Evolutionary conservation across 306 rosid species (phyloP), one percentile per base, ranked within the genome.

Genomic region (Oxytropis ochrocephala): DNA sequence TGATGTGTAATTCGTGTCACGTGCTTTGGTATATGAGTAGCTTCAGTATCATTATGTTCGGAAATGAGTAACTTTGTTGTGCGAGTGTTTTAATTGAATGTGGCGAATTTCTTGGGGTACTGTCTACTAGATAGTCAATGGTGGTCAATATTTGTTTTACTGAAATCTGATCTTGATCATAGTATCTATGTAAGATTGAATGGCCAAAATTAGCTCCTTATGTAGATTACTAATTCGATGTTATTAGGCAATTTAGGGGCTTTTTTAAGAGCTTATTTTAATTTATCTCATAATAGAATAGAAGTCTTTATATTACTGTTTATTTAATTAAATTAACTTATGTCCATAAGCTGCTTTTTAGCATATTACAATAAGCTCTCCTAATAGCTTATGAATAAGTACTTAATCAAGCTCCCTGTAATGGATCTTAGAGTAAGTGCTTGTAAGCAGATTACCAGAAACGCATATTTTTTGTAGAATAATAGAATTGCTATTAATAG

Each of bases 1-100:
- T 60, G 49, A 17, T 58, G 44, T 58, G 63, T 56, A 32, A 13
- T 76, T 29, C 76, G 66, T 63, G 73, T 72, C 76, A 60, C 8
- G 5, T 64, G 4, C 46, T 7, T 76, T 32, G 67, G 56, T 67
- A 47, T 55, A 19, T 53, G 70, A 38, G 33, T 48, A 61, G 35
- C 38, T 60, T 33, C 5, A 13, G 10, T 52, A 71, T 29, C 47
- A 7, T 52, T 32, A 32, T 62, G 33, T 62, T 52, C 7, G 66
- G 44, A 13, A 41, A 46, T 12, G 50, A 24, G 59, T 65, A 44
- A 2, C 9, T 55, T 10, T 63, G 56, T 74, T 4, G 4, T 54
- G 11, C 57, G 65, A 42, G 65, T 43, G 63, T 75, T 71, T 44
- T 44, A 46, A 29, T 75, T 68, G 43, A 75, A 42, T 48, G 61